Base-by-base conservation (phyloP, 495 filamentous ascomycete genomes). In the Penicillium diatomitis region DNA sequence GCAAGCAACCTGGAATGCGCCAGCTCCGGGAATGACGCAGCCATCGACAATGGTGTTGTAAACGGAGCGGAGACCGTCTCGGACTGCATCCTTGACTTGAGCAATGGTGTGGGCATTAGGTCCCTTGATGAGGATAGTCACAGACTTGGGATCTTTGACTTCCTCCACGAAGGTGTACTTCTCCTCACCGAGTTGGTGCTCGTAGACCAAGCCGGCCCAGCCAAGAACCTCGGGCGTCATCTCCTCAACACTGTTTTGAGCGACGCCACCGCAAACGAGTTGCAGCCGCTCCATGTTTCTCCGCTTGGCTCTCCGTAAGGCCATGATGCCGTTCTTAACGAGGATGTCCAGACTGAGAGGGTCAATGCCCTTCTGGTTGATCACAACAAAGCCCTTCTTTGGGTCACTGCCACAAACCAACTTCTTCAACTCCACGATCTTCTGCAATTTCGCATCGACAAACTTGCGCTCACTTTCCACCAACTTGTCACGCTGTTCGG, bases 301-400 rank as follows among this genome's bases (percentile, higher is more conserved):
- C 62, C 92, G 77, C 82, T 98, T 98, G 30, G 92, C 92, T 65
- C 92, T 77, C 52, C 92, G 81, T 48, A 98, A 80, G 44, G 94
- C 92, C 62, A 95, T 79, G 56, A 98, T 97, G 47, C 90, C 90
- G 63, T 98, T 97, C 82, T 97, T 98, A 44, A 90, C 89, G 32
- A 98, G 72, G 28, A 97, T 88, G 63, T 98, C 92, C 52, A 98
- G 74, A 46, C 89, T 95, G 44, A 97, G 73, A 11, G 92, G 92
- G 65, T 99, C 92, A 58, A 99, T 99, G 48, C 92, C 92, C 74
- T 99, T 99, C 71, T 97, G 94, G 75, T 99, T 99, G 66, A 99
- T 88, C 57, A 99, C 82, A 51, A 97, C 92, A 61, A 99, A 97
- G 50, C 85, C 82, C 76, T 96, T 96, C 76, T 91, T 95, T 1